Evolutionary conservation across 352 stramenopile genomes (phyloP).

Genomic region (Globisporangium recalcitrans): DNA sequence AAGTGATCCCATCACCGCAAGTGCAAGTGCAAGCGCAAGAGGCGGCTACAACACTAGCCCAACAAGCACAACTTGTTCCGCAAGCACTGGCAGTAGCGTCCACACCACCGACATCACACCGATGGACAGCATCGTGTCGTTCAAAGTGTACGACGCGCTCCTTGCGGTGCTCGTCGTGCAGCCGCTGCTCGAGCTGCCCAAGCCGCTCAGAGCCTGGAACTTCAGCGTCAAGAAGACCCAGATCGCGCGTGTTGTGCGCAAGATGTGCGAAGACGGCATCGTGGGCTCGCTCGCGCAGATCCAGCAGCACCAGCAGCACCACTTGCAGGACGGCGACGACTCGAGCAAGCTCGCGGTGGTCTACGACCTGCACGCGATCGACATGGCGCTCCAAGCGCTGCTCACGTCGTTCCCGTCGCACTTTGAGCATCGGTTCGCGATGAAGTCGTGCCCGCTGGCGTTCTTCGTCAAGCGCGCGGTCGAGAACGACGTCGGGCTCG

Average conservation of each 20-base stretch:
- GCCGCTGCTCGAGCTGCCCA: conserved; percentile 33
- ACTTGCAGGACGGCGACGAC: conserved; percentile 22
- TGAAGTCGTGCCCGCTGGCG: conserved; percentile 87
- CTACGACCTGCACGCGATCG: conserved; percentile 84
- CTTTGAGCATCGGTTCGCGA: conserved; percentile 85
- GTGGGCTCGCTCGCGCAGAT: conserved; percentile 20
- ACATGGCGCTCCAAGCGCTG: conserved; percentile 78
- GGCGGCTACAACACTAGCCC: background rate
- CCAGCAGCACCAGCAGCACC: conserved; percentile 12
- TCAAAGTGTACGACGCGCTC: conserved; percentile 57
- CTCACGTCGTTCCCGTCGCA: conserved; percentile 77
- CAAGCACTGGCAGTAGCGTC: background rate
- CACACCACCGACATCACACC: conserved; percentile 19
- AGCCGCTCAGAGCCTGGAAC: conserved; percentile 65
- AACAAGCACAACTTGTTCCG: background rate
- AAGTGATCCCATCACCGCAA: background rate
- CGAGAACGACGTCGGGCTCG: conserved; percentile 68
- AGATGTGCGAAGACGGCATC: conserved; percentile 47
- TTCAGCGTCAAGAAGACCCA: conserved; percentile 66
- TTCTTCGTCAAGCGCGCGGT: conserved; percentile 82
- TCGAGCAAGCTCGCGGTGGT: conserved; percentile 62
- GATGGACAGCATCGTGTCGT: conserved; percentile 77
- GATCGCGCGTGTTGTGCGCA: conserved; percentile 53
- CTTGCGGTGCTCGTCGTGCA: conserved; percentile 41
- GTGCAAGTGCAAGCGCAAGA: background rate